These are phyloP conservation scores for Abrus precatorius DNA, from an alignment of 306 rosid species.

Conservation along the genomic window DNA sequence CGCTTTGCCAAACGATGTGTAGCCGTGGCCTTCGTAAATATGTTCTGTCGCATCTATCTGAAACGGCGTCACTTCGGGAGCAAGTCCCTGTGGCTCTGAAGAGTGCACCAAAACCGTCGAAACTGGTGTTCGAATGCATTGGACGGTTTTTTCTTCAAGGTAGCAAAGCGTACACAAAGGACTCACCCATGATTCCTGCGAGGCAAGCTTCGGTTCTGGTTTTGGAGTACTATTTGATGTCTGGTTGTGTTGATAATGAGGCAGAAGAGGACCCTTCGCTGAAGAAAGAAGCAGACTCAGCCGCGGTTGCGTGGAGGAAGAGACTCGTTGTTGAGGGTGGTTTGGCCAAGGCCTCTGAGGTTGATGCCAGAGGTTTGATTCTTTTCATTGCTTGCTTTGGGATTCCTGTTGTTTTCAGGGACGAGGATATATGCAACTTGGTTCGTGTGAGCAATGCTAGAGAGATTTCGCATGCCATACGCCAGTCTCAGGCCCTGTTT, in stretches of 20 bases:
- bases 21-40: slow-evolving; percentile 67
- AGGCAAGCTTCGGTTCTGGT: slow-evolving; percentile 60
- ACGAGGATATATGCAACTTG: slow-evolving; percentile 59
- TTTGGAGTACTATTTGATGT: slow-evolving; percentile 64
- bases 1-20: slow-evolving; percentile 58
- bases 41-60: slow-evolving; percentile 45
- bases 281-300: slow-evolving; percentile 54
- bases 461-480: slow-evolving; percentile 55
- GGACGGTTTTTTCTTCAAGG: slow-evolving; percentile 72
- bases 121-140: slow-evolving; percentile 66
- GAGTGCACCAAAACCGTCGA: slow-evolving; percentile 57
- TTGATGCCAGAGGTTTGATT: slow-evolving; percentile 72
- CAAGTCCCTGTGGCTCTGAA: slow-evolving; percentile 58
- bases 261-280: slow-evolving; percentile 32
- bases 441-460: slow-evolving; percentile 51
- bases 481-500: slow-evolving; percentile 48
- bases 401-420: slow-evolving; percentile 51
- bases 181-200: slow-evolving; percentile 59
- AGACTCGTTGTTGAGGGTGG: slow-evolving; percentile 64
- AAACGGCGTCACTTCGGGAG: slow-evolving; percentile 47
- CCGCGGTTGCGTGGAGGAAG: slow-evolving; percentile 66
- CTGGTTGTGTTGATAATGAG: slow-evolving; percentile 51
- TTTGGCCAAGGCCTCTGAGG: slow-evolving; percentile 51
- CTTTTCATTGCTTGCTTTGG: slow-evolving; percentile 64
- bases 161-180: slow-evolving; percentile 56